Conservation (phyloP, 345 rosid species). For the Eucalyptus paniculata region DNA sequence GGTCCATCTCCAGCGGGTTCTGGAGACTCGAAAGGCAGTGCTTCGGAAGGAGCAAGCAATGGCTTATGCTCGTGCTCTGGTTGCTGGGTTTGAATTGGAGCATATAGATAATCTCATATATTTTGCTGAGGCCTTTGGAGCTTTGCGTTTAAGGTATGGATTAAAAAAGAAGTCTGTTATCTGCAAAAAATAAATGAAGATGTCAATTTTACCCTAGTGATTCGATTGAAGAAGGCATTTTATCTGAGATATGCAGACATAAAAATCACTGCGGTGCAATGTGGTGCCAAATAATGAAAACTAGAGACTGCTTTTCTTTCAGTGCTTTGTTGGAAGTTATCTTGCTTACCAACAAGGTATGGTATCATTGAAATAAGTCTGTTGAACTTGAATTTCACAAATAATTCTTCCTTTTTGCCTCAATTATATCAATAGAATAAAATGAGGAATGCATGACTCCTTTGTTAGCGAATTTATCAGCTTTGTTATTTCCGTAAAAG, state of each 20-base stretch:
- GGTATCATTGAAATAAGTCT: neutral
- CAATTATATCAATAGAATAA: neutral
- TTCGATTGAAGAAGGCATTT: neutral
- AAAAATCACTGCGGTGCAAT: neutral
- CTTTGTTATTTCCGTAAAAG: neutral
- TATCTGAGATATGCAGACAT: neutral
- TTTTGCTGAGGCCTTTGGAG: constrained; percentile 91
- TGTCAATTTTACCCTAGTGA: neutral
- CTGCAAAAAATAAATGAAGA: neutral
- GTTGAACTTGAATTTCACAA: neutral
- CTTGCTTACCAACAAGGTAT: neutral
- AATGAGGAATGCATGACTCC: neutral
- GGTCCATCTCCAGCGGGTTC: constrained; percentile 74
- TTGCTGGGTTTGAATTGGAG: constrained; percentile 77
- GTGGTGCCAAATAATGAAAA: neutral
- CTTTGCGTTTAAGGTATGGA: constrained; percentile 71
- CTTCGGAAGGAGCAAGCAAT: constrained; percentile 95
- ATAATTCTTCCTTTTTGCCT: neutral
- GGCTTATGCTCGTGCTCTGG: constrained; percentile 94
- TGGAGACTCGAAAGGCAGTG: constrained; percentile 71
- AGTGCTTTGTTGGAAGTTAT: neutral
- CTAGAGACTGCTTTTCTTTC: neutral
- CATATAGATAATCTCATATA: constrained; percentile 60
- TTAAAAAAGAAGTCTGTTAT: neutral
- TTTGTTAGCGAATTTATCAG: neutral